Base-by-base conservation (phyloP, 1,284 basidiomycete species). In the Ustilago lituana region DNA sequence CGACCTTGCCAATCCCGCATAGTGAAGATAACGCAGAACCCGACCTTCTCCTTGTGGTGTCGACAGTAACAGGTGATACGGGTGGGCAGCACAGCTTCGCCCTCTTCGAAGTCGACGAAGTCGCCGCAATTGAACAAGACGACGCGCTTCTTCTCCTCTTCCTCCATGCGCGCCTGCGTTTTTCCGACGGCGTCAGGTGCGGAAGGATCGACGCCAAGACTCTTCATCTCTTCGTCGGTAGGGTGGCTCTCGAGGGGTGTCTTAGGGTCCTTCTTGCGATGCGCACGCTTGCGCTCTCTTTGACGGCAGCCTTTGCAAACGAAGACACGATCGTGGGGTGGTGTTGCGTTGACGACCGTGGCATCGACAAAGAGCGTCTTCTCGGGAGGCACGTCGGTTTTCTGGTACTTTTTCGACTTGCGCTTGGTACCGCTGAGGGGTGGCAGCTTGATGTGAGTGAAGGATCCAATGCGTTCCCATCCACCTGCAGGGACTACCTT, bases 31-130 rank as follows among this genome's bases (percentile, higher is more conserved):
- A 98, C 89, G 81, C 91, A 84, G 84, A 98, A 99, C 1, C 96
- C 96, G 43, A 91, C 86, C 85, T 97, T 98, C 84, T 98, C 96
- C 63, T 93, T 90, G 84, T 99, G 96, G 85, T 98, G 96, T 48
- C 96, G 90, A 79, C 96, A 98, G 83, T 99, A 99, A 84, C 96
- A 99, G 7, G 96, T 97, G 70, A 99, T 93, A 43, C 96, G 89
- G 44, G 98, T 89, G 3, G 96, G 96, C 15, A 99, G 86, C 17
- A 92, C 87, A 12, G 90, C 90, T 33, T 92, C 91, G 29, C 96
- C 96, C 17, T 89, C 87, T 14, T 89, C 90, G 79, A 98, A 93
- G 76, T 94, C 91, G 46, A 98, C 87, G 51, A 93, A 87, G 75
- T 96, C 92, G 0, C 92, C 87, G 76, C 94, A 97, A 80, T 98